Conservation (phyloP, 140 eudicot genomes). For the Bidens hawaiensis region DNA sequence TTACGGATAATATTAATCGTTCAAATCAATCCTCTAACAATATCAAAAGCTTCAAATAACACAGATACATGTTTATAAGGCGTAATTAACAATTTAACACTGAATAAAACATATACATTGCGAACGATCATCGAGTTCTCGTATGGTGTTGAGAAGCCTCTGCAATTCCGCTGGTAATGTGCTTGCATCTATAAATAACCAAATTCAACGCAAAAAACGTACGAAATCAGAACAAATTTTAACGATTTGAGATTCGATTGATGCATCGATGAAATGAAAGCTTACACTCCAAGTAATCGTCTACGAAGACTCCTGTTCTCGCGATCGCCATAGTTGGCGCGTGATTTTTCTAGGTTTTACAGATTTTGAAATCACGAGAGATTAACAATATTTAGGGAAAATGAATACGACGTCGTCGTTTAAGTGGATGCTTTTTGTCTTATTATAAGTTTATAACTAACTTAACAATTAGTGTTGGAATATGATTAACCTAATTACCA, state of each 20-base stretch:
- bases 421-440: background rate
- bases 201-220: slow-evolving; percentile 15
- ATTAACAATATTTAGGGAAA: slow-evolving; percentile 19
- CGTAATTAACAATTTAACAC: background rate
- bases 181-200: slow-evolving; percentile 54
- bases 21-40: background rate
- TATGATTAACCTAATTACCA: too few species aligned
- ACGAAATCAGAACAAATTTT: slow-evolving; percentile 2
- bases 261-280: slow-evolving; percentile 2
- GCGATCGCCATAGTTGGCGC: slow-evolving; percentile 78
- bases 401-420: slow-evolving; percentile 19
- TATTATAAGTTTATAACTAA: background rate
- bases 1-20: background rate
- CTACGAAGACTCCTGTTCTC: slow-evolving; percentile 90
- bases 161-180: slow-evolving; percentile 97
- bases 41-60: background rate
- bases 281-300: slow-evolving; percentile 90
- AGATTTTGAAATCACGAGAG: slow-evolving; percentile 18
- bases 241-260: background rate
- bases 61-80: background rate
- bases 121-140: slow-evolving; percentile 93
- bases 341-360: slow-evolving; percentile 43
- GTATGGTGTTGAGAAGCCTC: slow-evolving; percentile 86
- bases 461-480: too few species aligned
- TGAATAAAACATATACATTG: slow-evolving; percentile 47